Percentiles rank a stretch among this genome's conserved stretches.
Conservation (phyloP, 2,329 filamentous ascomycete species). For the Pyricularia pennisetigena region DNA sequence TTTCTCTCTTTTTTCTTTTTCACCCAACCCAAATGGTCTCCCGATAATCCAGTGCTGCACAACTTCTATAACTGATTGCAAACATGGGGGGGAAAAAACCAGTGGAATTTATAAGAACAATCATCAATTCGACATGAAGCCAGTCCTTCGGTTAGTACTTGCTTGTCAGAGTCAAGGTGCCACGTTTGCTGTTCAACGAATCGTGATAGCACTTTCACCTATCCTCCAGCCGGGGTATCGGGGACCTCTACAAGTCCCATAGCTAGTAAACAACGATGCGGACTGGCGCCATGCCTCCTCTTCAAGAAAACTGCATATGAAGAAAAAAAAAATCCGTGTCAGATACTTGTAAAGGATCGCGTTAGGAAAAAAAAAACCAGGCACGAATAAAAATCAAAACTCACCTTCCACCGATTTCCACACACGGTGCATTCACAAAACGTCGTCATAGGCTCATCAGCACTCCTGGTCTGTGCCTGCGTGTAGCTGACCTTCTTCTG, state of each 20-base stretch:
- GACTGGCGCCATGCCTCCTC: background rate
- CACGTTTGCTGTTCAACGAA: background rate
- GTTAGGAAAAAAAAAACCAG: conserved; percentile 13
- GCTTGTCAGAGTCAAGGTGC: background rate
- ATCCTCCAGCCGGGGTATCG: background rate
- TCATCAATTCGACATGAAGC: background rate
- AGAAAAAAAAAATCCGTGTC: background rate
- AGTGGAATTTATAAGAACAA: background rate
- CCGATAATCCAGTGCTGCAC: background rate
- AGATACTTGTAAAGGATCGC: background rate
- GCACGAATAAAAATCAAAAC: conserved; percentile 12
- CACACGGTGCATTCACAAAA: conserved; percentile 65
- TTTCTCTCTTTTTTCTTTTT: background rate
- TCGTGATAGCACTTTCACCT: background rate
- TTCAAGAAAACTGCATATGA: background rate
- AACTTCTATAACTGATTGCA: background rate
- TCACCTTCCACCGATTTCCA: conserved; percentile 63
- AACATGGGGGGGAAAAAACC: background rate
- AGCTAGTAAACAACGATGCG: background rate
- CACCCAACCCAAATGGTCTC: background rate
- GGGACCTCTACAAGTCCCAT: background rate
- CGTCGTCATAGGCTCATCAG: conserved; percentile 86
- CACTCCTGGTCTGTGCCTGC: conserved; percentile 89
- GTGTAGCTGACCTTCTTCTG: conserved; percentile 92
- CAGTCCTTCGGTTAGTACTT: background rate